phyloP scores from a whole-genome alignment of 495 filamentous ascomycete species.

The Penicillium cataractarum region DNA sequence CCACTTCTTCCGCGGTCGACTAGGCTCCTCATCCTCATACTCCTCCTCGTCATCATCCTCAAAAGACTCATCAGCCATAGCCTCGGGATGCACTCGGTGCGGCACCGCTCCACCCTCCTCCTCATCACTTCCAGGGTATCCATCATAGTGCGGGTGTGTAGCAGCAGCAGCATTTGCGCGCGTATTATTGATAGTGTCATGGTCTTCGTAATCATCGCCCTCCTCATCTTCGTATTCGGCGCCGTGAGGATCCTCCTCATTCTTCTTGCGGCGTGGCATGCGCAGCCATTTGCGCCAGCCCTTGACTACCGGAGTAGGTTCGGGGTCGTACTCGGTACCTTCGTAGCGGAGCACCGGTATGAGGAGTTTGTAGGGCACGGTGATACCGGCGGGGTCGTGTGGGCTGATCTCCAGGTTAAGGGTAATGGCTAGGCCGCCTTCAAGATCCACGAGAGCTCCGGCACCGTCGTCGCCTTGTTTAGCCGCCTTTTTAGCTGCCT shows the following conservation, averaged over 20 bases:
- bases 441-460: slow-evolving; percentile 60
- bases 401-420: slow-evolving; percentile 86
- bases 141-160: slow-evolving; percentile 25
- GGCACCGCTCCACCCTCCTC: slow-evolving; percentile 25
- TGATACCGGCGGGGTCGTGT: slow-evolving; percentile 85
- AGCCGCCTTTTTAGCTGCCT: slow-evolving; percentile 51
- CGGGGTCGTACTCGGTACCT: slow-evolving; percentile 47
- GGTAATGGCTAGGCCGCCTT: slow-evolving; percentile 79
- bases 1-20: slow-evolving; percentile 41
- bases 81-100: slow-evolving; percentile 24
- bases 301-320: slow-evolving; percentile 40
- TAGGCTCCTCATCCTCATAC: slow-evolving; percentile 24
- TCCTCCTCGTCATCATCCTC: slow-evolving; percentile 25
- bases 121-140: slow-evolving; percentile 33
- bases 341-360: slow-evolving; percentile 73
- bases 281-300: slow-evolving; percentile 50
- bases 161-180: slow-evolving; percentile 30
- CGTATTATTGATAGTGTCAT: slow-evolving; percentile 34
- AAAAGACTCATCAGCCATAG: slow-evolving; percentile 18
- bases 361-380: slow-evolving; percentile 81
- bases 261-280: slow-evolving; percentile 31
- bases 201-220: slow-evolving; percentile 30
- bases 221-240: slow-evolving; percentile 25
- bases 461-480: slow-evolving; percentile 48
- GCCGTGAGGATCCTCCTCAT: slow-evolving; percentile 21